phyloP scores from a whole-genome alignment of 768 basidiomycete species.

The Pisolithus marmoratus region DNA sequence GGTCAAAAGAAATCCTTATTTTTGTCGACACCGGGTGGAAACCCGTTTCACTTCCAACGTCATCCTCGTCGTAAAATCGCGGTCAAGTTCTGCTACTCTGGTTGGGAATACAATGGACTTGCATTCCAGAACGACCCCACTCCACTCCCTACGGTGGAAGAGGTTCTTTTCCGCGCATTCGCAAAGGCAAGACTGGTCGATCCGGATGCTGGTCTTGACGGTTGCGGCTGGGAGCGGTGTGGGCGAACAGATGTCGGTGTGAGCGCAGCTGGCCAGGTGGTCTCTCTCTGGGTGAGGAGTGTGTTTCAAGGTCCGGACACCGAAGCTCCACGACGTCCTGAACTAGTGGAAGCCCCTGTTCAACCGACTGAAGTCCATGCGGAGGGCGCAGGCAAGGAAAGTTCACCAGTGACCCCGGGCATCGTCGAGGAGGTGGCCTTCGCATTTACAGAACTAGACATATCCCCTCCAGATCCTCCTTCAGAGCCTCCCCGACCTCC shows the following conservation, averaged over 20 bases:
- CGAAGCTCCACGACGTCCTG: not conserved
- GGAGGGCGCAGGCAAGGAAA: not conserved
- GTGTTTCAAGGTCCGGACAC: constrained; percentile 31
- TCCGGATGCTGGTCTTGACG: constrained; percentile 65
- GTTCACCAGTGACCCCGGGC: not conserved
- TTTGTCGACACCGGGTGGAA: constrained; percentile 24
- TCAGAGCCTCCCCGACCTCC: constrained; percentile 17
- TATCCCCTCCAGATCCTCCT: constrained; percentile 33
- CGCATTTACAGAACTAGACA: constrained; percentile 29
- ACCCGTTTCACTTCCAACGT: constrained; percentile 57
- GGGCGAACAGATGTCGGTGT: constrained; percentile 95
- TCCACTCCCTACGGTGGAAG: constrained; percentile 87
- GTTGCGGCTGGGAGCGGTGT: constrained; percentile 87
- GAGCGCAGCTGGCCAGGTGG: constrained; percentile 89
- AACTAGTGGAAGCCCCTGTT: not conserved
- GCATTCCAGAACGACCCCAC: constrained; percentile 71
- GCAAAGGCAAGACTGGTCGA: constrained; percentile 76
- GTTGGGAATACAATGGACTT: constrained; percentile 88
- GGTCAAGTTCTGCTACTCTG: constrained; percentile 87
- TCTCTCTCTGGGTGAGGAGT: constrained; percentile 88
- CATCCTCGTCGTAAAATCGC: constrained; percentile 87
- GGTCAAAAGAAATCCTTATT: constrained; percentile 12
- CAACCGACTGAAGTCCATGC: not conserved
- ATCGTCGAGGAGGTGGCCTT: constrained; percentile 7
- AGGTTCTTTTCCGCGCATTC: constrained; percentile 74